Percentiles rank a stretch among this genome's conserved stretches.
Conservation (phyloP, 2,329 filamentous ascomycete species). For the Alternaria arborescens region DNA sequence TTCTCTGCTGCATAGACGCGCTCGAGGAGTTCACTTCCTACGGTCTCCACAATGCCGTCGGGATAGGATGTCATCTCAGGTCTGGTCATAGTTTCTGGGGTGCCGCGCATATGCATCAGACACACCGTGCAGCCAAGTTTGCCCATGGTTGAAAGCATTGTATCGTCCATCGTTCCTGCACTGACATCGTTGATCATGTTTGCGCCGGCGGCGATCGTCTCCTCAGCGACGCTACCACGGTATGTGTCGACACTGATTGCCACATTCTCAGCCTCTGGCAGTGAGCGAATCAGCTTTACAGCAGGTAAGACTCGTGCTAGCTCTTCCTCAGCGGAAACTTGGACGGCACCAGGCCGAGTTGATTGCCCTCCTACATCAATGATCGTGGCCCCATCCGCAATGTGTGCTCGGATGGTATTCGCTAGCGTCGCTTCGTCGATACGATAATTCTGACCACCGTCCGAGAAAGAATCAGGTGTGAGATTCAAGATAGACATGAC, state of each 20-base stretch:
- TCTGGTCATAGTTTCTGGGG: constrained; percentile 79
- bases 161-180: constrained; percentile 77
- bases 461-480: constrained; percentile 96
- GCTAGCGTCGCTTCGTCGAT: constrained; percentile 60
- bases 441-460: constrained; percentile 70
- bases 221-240: constrained; percentile 80
- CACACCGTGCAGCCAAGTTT: constrained; percentile 78
- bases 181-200: constrained; percentile 97
- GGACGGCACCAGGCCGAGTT: constrained; percentile 77
- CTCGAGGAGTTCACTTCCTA: constrained; percentile 72
- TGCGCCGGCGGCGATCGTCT: constrained; percentile 79
- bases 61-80: constrained; percentile 66
- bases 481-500: constrained; percentile 96
- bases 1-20: constrained; percentile 79
- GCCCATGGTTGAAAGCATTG: constrained; percentile 84
- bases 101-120: constrained; percentile 95
- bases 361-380: constrained; percentile 95
- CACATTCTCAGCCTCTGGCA: constrained; percentile 69
- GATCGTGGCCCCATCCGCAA: constrained; percentile 77
- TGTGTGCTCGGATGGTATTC: constrained; percentile 67
- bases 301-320: constrained; percentile 78
- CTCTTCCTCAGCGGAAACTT: constrained; percentile 78
- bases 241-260: constrained; percentile 93
- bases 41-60: constrained; percentile 69
- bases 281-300: constrained; percentile 74